Conservation (phyloP, 495 filamentous ascomycete species). For the Podospora didyma region DNA sequence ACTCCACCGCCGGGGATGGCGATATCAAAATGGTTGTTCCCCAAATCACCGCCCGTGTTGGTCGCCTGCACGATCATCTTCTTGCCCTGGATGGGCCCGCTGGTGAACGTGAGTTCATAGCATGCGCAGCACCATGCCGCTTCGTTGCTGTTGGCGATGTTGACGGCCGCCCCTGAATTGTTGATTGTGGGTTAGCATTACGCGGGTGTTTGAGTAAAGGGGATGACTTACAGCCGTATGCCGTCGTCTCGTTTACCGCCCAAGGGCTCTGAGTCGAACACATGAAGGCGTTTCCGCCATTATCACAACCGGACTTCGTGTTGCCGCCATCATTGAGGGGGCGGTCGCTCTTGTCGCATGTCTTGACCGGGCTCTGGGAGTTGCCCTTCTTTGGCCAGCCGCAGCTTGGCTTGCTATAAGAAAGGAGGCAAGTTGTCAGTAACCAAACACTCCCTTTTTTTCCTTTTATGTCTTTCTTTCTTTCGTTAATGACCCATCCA, state of each 20-base stretch:
- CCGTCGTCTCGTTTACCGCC: constrained; percentile 51
- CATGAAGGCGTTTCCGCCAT: constrained; percentile 56
- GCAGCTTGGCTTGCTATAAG: constrained; percentile 56
- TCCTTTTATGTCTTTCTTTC: too few species aligned
- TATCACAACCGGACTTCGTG: constrained; percentile 45
- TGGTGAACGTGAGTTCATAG: constrained; percentile 64
- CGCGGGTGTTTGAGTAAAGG: too few species aligned
- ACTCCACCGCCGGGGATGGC: constrained; percentile 66
- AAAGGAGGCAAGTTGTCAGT: not conserved
- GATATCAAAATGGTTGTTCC: constrained; percentile 59
- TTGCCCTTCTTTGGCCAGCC: constrained; percentile 56
- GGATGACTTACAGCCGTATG: too few species aligned
- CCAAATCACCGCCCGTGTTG: constrained; percentile 60
- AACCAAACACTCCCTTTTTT: not conserved
- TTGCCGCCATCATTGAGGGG: constrained; percentile 46
- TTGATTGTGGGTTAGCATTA: too few species aligned
- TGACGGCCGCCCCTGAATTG: constrained; percentile 61
- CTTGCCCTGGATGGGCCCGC: constrained; percentile 51
- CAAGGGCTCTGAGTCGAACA: constrained; percentile 61
- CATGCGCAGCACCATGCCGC: constrained; percentile 62
- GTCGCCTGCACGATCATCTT: constrained; percentile 66
- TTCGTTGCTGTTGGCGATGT: constrained; percentile 50
- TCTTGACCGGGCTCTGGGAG: constrained; percentile 40
- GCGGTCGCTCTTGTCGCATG: constrained; percentile 55
- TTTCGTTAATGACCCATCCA: too few species aligned